Base-by-base conservation (phyloP, 2,329 filamentous ascomycete genomes). In the Colletotrichum navitas region DNA sequence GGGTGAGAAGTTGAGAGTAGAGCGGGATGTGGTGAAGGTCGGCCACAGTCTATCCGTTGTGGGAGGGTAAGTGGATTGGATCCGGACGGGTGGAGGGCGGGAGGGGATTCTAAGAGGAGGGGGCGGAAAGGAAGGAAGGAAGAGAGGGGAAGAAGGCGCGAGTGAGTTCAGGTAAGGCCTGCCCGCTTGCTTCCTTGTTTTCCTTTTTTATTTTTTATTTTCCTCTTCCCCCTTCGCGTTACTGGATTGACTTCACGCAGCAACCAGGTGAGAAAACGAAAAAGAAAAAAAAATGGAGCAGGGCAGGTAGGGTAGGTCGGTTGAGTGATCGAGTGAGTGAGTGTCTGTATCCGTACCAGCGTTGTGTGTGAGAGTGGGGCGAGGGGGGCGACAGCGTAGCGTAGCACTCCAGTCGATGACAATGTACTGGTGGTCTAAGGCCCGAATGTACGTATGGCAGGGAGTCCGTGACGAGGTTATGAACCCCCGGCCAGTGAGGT, bases 1-100 rank as follows among this genome's bases (percentile, higher is more conserved):
- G 68, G 64, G 52, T 71, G 64, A 63, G 64, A 71, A 71, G 68
- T 68, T 52, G 54, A 52, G 64, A 41, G 68, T 68, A 51, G 64
- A 58, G 68, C 59, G 64, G 68, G 58, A 68, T 71, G 58, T 59
- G 54, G 64, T 59, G 59, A 52, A 58, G 41, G 59, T 59, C 51
- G 63, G 55, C 63, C 55, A 63, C 68, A 45, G 64, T 59, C 43
- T 68, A 10, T 21, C 41, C 43, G 64, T 60, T 56, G 64, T 62
- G 56, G 63, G 60, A 54, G 43, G 39, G 49, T 32, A 32, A 56
- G 61, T 70, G 70, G 66, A 66, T 60, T 70, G 70, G 66, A 66
- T 60, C 60, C 70, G 36, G 67, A 56, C 41, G 67, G 56, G 47
- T 61, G 60, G 66, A 70, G 32, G 68, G 68, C 21, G 24, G 47